Conservation (phyloP, 768 basidiomycete species). For the Mrakia hoshinonis region DNA sequence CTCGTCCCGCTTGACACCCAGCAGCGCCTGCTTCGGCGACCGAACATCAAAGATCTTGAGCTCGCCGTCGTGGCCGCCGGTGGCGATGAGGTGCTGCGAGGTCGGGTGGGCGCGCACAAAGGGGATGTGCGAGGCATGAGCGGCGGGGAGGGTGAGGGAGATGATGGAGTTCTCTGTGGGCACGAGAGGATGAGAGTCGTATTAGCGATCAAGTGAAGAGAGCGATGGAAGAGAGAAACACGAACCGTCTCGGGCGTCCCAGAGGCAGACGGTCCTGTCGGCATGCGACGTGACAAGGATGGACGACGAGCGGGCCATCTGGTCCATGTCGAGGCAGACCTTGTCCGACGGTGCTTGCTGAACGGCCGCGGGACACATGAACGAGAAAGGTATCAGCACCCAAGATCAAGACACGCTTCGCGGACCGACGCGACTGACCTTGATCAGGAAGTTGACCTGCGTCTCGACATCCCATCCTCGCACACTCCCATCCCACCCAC, state of each 20-base stretch:
- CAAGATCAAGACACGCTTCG: background rate
- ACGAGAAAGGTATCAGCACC: background rate
- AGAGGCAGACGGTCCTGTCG: conserved; percentile 63
- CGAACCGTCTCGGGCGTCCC: conserved; percentile 53
- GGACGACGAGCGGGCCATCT: conserved; percentile 42
- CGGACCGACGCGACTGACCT: conserved; percentile 35
- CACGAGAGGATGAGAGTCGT: background rate
- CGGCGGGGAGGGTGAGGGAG: conserved; percentile 41
- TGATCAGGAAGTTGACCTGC: conserved; percentile 44
- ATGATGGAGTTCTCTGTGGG: conserved; percentile 39
- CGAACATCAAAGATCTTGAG: conserved; percentile 71
- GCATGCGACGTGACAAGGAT: conserved; percentile 56
- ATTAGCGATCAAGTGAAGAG: background rate
- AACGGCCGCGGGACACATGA: background rate
- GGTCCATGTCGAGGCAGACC: conserved; percentile 41
- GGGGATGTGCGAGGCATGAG: conserved; percentile 51
- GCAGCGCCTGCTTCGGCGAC: conserved; percentile 56
- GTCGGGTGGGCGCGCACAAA: conserved; percentile 53
- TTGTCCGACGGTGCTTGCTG: conserved; percentile 43
- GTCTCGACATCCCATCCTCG: conserved; percentile 76
- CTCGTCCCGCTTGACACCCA: conserved; percentile 54
- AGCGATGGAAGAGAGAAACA: background rate
- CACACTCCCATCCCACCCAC: conserved; percentile 81
- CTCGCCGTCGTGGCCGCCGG: conserved; percentile 68
- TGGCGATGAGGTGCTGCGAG: conserved; percentile 52